Evolutionary conservation across 257 asterid genomes (phyloP).

Genomic region (Ophiorrhiza pumila): DNA sequence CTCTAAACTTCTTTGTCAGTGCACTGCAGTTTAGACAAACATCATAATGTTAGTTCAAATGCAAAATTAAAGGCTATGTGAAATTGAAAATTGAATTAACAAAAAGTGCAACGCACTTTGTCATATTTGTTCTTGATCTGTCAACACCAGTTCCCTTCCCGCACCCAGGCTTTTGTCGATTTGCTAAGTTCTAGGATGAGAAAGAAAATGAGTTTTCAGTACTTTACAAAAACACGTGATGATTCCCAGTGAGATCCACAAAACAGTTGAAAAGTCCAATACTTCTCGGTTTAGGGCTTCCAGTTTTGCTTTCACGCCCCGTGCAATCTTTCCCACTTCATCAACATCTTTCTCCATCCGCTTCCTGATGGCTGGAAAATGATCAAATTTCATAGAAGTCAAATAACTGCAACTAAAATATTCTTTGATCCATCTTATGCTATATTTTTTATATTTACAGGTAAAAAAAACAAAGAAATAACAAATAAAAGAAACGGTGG

Average conservation of each 20-base stretch:
- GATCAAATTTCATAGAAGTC: neutral
- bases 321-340: slow-evolving; percentile 82
- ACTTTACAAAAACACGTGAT: neutral
- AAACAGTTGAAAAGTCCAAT: slow-evolving; percentile 19
- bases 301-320: slow-evolving; percentile 61
- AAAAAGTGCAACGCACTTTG: slow-evolving; percentile 45
- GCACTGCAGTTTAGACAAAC: slow-evolving; percentile 43
- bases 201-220: slow-evolving; percentile 14
- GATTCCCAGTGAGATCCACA: neutral
- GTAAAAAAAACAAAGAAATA: neutral
- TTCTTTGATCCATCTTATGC: neutral
- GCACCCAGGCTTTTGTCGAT: slow-evolving; percentile 80
- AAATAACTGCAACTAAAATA: neutral
- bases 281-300: slow-evolving; percentile 72
- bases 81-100: neutral
- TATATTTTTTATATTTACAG: neutral
- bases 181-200: slow-evolving; percentile 57
- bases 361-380: slow-evolving; percentile 68
- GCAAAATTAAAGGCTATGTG: slow-evolving; percentile 6
- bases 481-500: neutral
- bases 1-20: slow-evolving; percentile 66
- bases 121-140: slow-evolving; percentile 82
- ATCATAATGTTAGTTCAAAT: slow-evolving; percentile 10
- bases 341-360: slow-evolving; percentile 86
- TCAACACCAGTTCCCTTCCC: slow-evolving; percentile 83